Evolutionary conservation across 495 filamentous ascomycete genomes (phyloP), one percentile per base, ranked within the genome.

Genomic region (Copromyces sp.): DNA sequence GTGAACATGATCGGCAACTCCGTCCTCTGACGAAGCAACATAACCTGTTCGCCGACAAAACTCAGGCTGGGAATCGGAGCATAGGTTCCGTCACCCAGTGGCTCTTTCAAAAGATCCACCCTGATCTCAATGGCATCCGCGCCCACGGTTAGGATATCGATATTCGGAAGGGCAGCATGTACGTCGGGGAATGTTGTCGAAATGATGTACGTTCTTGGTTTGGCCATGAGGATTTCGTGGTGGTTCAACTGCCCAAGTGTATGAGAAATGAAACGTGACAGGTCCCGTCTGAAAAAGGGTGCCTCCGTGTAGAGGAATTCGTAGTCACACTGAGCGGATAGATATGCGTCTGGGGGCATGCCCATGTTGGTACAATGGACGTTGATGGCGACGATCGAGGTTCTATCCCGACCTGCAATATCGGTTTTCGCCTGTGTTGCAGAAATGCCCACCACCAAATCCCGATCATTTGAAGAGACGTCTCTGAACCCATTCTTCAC

Each of bases 1-100:
- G 93, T 95, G 80, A 93, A 93, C 42, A 95, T 94, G 77, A 95
- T 94, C 9, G 93, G 93, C 71, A 95, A 81, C 74, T 94, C 92
- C 2, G 92, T 94, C 74, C 92, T 89, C 79, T 94, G 92, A 29
- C 92, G 87, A 44, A 95, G 79, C 3, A 93, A 79, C 92, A 94
- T 94, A 70, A 94, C 86, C 78, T 94, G 93, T 79, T 93, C 90
- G 32, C 91, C 92, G 17, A 95, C 92, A 81, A 94, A 94, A 73
- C 90, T 91, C 73, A 94, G 79, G 80, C 91, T 93, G 17, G 93
- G 92, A 53, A 94, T 86, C 20, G 85, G 76, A 61, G 85, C 87
- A 74, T 84, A 85, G 14, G 79, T 78, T 2, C 86, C 89, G 74
- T 90, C 86, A 32, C 78, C 80, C 6, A 86, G 78, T n/a, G 91